Conservation (phyloP, 2,329 filamentous ascomycete genomes). For the Hymenoscyphus linearis region DNA sequence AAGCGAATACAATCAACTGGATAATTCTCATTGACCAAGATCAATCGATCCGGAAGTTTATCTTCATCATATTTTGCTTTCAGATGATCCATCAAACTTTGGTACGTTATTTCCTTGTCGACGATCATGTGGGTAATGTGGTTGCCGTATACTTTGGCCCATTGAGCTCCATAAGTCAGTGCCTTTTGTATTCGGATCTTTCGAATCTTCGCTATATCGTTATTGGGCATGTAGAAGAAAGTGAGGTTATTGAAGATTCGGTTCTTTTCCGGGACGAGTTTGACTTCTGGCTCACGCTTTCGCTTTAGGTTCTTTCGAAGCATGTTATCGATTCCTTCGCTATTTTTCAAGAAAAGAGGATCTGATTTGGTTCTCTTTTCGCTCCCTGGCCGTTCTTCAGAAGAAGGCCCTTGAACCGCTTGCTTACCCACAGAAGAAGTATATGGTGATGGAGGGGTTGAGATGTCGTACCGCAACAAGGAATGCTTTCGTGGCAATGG, state of each 20-base stretch:
- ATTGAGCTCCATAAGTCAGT: slow-evolving; percentile 67
- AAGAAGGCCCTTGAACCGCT: neutral
- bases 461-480: slow-evolving; percentile 21
- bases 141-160: slow-evolving; percentile 52
- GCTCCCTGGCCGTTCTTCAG: slow-evolving; percentile 7
- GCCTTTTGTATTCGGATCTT: slow-evolving; percentile 69
- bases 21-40: slow-evolving; percentile 64
- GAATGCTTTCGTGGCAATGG: slow-evolving; percentile 13
- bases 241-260: slow-evolving; percentile 56
- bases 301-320: slow-evolving; percentile 41
- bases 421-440: slow-evolving; percentile 12
- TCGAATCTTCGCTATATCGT: slow-evolving; percentile 63
- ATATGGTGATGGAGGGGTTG: slow-evolving; percentile 10
- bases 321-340: slow-evolving; percentile 26
- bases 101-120: slow-evolving; percentile 61
- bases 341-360: slow-evolving; percentile 24
- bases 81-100: slow-evolving; percentile 56
- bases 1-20: slow-evolving; percentile 63
- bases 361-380: slow-evolving; percentile 23
- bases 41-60: slow-evolving; percentile 34
- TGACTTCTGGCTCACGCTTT: slow-evolving; percentile 39
- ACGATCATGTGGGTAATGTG: slow-evolving; percentile 74
- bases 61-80: slow-evolving; percentile 25
- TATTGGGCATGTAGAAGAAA: slow-evolving; percentile 78
- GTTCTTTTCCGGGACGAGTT: slow-evolving; percentile 44